Evolutionary conservation across 495 filamentous ascomycete genomes (phyloP).

Genomic region (Cercophora samala): DNA sequence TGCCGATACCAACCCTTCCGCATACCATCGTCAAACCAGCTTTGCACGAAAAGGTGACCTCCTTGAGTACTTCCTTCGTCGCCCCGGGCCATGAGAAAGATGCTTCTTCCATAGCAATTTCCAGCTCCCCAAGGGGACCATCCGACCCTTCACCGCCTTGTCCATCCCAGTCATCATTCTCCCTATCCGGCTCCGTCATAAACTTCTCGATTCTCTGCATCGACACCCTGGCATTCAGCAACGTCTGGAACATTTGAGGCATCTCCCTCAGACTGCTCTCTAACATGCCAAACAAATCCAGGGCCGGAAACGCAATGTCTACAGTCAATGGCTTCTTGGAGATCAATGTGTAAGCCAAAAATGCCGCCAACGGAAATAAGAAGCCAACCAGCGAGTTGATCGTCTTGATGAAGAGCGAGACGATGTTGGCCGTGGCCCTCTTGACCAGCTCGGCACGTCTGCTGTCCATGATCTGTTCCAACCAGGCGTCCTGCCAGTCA

Average conservation of each 20-base stretch:
- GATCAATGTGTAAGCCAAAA: slow-evolving; percentile 72
- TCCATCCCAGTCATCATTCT: slow-evolving; percentile 37
- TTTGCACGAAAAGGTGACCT: slow-evolving; percentile 59
- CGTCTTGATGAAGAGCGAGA: slow-evolving; percentile 55
- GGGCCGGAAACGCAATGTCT: slow-evolving; percentile 76
- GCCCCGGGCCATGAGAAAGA: slow-evolving; percentile 77
- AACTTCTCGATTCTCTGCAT: slow-evolving; percentile 77
- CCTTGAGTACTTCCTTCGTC: slow-evolving; percentile 54
- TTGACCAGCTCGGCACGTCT: slow-evolving; percentile 64
- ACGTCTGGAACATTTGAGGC: slow-evolving; percentile 63
- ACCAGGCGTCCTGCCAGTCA: slow-evolving; percentile 80
- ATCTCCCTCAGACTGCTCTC: slow-evolving; percentile 66
- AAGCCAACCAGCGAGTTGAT: slow-evolving; percentile 63
- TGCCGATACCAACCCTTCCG: slow-evolving; percentile 76
- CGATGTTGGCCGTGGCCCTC: slow-evolving; percentile 61
- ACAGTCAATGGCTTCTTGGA: slow-evolving; percentile 62
- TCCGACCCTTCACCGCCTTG: slow-evolving; percentile 16
- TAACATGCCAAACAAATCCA: slow-evolving; percentile 72
- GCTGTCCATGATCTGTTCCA: slow-evolving; percentile 65
- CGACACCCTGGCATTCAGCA: slow-evolving; percentile 72
- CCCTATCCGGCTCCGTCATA: slow-evolving; percentile 79
- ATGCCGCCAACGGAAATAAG: slow-evolving; percentile 72
- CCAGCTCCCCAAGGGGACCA: slow-evolving; percentile 22
- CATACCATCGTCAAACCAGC: slow-evolving; percentile 60
- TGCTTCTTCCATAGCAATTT: slow-evolving; percentile 56